Base-by-base conservation (phyloP, 768 basidiomycete species). In the Chalciporus sphaerocephalus region DNA sequence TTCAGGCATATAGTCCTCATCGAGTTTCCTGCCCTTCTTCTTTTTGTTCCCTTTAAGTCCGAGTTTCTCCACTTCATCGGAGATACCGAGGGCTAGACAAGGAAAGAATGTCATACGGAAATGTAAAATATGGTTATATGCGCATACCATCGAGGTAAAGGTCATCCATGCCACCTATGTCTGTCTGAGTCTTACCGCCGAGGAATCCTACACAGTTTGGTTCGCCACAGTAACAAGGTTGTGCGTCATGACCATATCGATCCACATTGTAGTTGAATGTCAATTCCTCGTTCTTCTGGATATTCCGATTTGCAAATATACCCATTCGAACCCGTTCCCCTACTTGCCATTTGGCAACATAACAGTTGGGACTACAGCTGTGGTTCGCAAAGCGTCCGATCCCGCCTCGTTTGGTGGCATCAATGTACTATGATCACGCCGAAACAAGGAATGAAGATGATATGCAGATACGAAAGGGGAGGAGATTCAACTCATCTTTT, bases 211-310 rank as follows among this genome's bases (percentile, higher is more conserved):
- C 83, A 59, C 96, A 99, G 53, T 94, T 93, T 2, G 88, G 75
- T 60, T 98, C 96, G 6, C 93, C 93, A 56, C 96, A 99, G 58
- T 88, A 93, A 65, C 96, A 99, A 23, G 75, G 75, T 63, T 99
- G 96, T 40, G 96, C 87, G 48, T 94, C 89, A 66, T 99, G 92
- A 0, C 95, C 96, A 58, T 99, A 99, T 47, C 96, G 91, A 66
- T 98, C 96, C 32, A 98, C 96, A 63, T 99, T 99, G 65, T 99
- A 99, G 68, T 99, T 98, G 74, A 98, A 98, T 0, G 96, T 98
- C 55, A 97, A 67, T 66, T 97, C 94, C 59, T 96, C 93, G 51
- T 89, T 66, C 60, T 79, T 80, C 61, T 75, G 65, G 53, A 97
- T 85, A 42, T 74, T 52, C 34, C 91, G 77, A 57, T 85, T 92